A percentile compares a stretch with the other conserved stretches of the same genome.
These are phyloP conservation scores for Arthromyces matolae DNA, from an alignment of 768 basidiomycete species.

Conservation along the genomic window DNA sequence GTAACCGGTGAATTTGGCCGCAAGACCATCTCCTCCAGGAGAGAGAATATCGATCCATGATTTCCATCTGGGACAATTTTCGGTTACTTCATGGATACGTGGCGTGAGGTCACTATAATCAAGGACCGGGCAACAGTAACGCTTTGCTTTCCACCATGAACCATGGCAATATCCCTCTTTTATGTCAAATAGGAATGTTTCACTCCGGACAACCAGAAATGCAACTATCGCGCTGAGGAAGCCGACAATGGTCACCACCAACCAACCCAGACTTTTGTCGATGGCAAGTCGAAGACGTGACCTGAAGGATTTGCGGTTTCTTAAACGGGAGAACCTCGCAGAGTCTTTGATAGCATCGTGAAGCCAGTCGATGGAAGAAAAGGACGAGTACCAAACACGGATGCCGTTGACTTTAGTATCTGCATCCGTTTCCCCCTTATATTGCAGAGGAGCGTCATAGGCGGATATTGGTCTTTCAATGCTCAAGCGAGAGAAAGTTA, in stretches of 20 bases:
- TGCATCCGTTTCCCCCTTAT: slow-evolving; percentile 39
- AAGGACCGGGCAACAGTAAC: slow-evolving; percentile 72
- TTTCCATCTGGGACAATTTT: slow-evolving; percentile 64
- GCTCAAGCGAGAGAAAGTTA: slow-evolving; percentile 39
- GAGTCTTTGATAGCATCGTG: slow-evolving; percentile 97
- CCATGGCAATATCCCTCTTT: slow-evolving; percentile 85
- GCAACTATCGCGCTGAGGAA: slow-evolving; percentile 83
- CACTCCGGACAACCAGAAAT: slow-evolving; percentile 79
- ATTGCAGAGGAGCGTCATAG: slow-evolving; percentile 55
- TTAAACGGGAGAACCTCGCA: slow-evolving; percentile 68
- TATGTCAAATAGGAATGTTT: slow-evolving; percentile 86
- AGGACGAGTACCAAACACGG: slow-evolving; percentile 88
- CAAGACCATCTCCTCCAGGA: slow-evolving; percentile 25
- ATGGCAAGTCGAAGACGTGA: slow-evolving; percentile 58
- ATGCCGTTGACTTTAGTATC: slow-evolving; percentile 80
- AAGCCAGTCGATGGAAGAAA: slow-evolving; percentile 92
- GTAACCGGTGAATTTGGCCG: slow-evolving; percentile 57
- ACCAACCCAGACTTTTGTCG: slow-evolving; percentile 84
- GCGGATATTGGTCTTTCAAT: slow-evolving; percentile 66
- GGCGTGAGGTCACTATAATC: slow-evolving; percentile 20
- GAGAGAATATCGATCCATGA: slow-evolving; percentile 66
- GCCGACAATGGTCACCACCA: slow-evolving; percentile 86
- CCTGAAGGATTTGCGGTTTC: slow-evolving; percentile 65
- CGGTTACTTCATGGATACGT: slow-evolving; percentile 17
- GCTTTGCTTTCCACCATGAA: slow-evolving; percentile 68